Evolutionary conservation across 2,329 filamentous ascomycete genomes (phyloP).

Genomic region (Colletotrichum eremochloae): DNA sequence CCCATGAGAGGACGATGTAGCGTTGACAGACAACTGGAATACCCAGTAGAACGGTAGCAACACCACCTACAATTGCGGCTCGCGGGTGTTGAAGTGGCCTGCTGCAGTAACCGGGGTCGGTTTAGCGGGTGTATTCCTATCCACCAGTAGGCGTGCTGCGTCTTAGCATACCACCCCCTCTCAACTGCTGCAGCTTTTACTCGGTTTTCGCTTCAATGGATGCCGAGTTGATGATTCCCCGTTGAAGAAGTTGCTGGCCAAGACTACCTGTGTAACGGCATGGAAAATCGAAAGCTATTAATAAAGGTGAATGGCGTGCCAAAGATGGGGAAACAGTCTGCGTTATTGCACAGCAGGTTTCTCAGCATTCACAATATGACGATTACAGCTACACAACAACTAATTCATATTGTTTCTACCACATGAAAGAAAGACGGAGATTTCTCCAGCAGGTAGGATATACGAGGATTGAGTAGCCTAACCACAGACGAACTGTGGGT

Average conservation of each 20-base stretch:
- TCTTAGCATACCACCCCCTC: background rate
- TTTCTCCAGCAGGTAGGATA: background rate
- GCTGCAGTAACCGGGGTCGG: background rate
- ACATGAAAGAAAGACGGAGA: background rate
- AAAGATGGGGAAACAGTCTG: too few relatives aligned
- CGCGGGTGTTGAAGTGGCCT: background rate
- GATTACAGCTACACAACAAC: background rate
- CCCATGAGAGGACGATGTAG: background rate
- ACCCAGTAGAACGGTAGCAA: background rate
- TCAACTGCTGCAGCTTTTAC: background rate
- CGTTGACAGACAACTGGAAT: background rate
- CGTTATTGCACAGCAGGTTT: background rate
- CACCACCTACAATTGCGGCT: background rate
- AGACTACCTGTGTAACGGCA: background rate
- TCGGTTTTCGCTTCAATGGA: constrained; percentile 11
- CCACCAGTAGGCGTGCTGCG: constrained; percentile 21
- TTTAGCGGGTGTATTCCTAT: constrained; percentile 10
- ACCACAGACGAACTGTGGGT: background rate
- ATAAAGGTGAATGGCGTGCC: too few relatives aligned
- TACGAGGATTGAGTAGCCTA: background rate
- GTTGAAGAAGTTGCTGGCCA: background rate
- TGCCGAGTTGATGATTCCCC: background rate
- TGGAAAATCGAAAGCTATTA: background rate
- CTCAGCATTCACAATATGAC: rapidly evolving
- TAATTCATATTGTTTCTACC: background rate